phyloP scores from a whole-genome alignment of 2,329 filamentous ascomycete species.

The Colletotrichum navitas region DNA sequence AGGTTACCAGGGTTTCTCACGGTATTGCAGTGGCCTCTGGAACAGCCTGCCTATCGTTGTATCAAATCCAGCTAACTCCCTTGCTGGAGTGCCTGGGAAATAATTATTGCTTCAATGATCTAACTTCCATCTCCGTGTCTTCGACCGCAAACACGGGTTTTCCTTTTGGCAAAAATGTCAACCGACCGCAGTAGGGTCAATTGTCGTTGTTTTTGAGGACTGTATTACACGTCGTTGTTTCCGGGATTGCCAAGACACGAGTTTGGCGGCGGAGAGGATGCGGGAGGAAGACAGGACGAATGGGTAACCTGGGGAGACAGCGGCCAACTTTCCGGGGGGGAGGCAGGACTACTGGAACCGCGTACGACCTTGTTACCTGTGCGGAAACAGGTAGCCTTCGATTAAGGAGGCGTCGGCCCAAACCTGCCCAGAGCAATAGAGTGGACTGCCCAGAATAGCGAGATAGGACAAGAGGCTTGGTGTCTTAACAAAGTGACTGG shows the following conservation, averaged over 20 bases:
- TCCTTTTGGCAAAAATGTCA: background rate
- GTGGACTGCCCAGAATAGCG: conserved; percentile 29
- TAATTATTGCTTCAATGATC: accelerated
- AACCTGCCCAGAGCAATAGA: conserved; percentile 27
- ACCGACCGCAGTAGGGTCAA: background rate
- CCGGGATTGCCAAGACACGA: conserved; percentile 19
- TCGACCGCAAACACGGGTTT: background rate
- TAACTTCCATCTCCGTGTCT: background rate
- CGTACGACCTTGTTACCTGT: background rate
- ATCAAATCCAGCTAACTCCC: background rate
- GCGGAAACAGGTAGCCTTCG: background rate
- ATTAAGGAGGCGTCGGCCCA: background rate
- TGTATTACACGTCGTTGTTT: background rate
- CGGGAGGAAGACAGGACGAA: conserved; percentile 18
- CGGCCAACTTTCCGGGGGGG: background rate
- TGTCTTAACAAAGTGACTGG: conserved; percentile 30
- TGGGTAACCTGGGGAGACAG: background rate
- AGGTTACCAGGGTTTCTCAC: no score
- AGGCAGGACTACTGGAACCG: conserved; percentile 14
- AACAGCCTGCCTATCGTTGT: background rate
- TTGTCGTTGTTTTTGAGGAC: background rate
- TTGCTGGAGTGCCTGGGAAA: background rate
- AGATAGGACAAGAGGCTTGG: conserved; percentile 29
- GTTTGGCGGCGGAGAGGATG: conserved; percentile 6
- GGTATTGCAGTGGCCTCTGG: background rate